Evolutionary conservation across 495 filamentous ascomycete genomes (phyloP).

Genomic region (Penicillium coffeae): DNA sequence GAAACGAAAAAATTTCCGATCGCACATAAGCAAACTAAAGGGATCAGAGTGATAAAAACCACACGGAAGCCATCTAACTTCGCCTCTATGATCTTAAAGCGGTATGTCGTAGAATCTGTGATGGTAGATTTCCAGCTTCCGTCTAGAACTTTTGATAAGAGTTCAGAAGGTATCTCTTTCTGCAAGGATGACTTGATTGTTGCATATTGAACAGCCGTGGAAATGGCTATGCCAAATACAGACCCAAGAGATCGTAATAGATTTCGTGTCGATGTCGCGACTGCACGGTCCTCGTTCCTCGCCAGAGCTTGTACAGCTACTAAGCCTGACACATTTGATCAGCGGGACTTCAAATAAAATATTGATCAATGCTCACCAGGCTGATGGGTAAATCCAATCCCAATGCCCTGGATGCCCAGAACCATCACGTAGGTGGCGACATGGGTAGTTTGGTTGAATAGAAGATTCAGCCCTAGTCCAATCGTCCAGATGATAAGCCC

Average conservation of each 20-base stretch:
- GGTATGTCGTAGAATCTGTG: not conserved
- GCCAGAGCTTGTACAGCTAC: constrained; percentile 59
- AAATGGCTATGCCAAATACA: constrained; percentile 51
- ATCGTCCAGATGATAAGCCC: constrained; percentile 8
- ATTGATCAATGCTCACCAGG: no score
- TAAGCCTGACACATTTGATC: constrained; percentile 19
- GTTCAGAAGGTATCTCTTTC: not conserved
- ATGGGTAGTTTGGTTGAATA: constrained; percentile 41
- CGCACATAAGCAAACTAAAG: not conserved
- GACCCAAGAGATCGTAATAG: constrained; percentile 54
- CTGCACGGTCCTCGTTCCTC: constrained; percentile 48
- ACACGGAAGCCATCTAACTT: not conserved
- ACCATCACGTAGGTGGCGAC: constrained; percentile 44
- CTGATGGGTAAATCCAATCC: constrained; percentile 53
- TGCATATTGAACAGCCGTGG: constrained; percentile 47
- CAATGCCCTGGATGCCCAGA: constrained; percentile 48
- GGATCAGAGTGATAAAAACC: not conserved
- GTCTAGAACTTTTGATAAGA: not conserved
- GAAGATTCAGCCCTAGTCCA: constrained; percentile 46
- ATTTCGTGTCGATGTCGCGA: constrained; percentile 55
- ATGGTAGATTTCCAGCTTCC: not conserved
- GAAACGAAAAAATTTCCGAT: not conserved
- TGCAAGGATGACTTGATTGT: constrained; percentile 40
- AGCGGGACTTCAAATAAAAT: not conserved
- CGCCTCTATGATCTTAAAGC: not conserved